These are phyloP conservation scores for Epichloe sp. DNA, from an alignment of 2,329 filamentous ascomycete species.

Conservation along the genomic window DNA sequence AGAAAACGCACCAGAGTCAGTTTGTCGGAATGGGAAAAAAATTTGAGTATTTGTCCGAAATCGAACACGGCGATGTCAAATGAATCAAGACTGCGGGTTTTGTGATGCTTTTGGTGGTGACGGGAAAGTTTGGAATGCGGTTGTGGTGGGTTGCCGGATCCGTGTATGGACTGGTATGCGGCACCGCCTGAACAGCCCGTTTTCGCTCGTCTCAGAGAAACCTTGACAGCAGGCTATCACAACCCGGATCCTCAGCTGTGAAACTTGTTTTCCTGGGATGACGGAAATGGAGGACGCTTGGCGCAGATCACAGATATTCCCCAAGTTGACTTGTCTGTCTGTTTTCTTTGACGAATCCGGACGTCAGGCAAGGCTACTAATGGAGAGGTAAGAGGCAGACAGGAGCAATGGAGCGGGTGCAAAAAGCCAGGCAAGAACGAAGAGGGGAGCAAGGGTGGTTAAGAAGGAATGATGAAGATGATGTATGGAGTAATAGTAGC, in stretches of 20 bases:
- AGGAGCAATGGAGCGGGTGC: not conserved
- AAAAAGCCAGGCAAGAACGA: not conserved
- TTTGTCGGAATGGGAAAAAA: not conserved
- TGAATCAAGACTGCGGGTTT: not conserved
- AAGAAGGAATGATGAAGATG: not conserved
- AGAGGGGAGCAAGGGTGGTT: not conserved
- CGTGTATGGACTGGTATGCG: slow-evolving; percentile 5
- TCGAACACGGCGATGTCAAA: slow-evolving; percentile 3
- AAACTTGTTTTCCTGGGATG: not conserved
- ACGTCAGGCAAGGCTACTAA: not conserved
- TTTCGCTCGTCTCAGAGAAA: slow-evolving; percentile 3
- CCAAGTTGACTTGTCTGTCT: not conserved
- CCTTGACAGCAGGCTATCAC: not conserved
- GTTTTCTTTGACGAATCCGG: not conserved
- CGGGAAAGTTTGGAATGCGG: slow-evolving; percentile 2
- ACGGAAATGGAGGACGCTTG: not conserved
- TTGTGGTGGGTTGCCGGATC: slow-evolving; percentile 3
- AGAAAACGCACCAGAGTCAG: not conserved
- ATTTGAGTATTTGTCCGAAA: not conserved
- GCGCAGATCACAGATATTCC: not conserved
- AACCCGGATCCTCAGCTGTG: not conserved
- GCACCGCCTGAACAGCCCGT: slow-evolving; percentile 2
- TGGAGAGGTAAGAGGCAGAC: not conserved
- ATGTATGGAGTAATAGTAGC: not conserved
- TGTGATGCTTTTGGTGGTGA: slow-evolving; percentile 2